These are phyloP conservation scores for Coemansia sp. DNA, from an alignment of 192 early-diverging fungal species.

Conservation along the genomic window DNA sequence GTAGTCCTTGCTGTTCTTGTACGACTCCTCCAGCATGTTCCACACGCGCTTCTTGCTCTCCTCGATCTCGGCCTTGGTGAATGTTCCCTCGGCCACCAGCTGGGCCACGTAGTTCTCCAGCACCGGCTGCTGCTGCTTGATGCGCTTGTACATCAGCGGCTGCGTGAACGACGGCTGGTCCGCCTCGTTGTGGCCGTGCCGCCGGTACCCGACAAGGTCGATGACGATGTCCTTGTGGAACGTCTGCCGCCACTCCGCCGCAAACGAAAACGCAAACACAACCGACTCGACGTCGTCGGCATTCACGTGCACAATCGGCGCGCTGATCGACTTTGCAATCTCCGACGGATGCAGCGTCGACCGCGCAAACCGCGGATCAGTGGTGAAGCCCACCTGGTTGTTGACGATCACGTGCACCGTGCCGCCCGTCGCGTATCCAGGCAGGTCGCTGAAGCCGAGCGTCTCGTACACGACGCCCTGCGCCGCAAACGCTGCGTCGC, in stretches of 20 bases:
- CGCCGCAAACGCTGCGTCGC: slow-evolving; percentile 97
- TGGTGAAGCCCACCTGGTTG: slow-evolving; percentile 99
- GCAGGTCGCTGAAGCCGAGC: slow-evolving; percentile 91
- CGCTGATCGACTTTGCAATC: slow-evolving; percentile 93
- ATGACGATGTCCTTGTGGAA: slow-evolving; percentile 97
- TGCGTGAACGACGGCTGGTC: slow-evolving; percentile 99
- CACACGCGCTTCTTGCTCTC: slow-evolving; percentile 90
- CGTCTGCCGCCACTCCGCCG: slow-evolving; percentile 92
- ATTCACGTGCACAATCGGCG: slow-evolving; percentile 98
- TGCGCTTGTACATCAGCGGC: slow-evolving; percentile 93
- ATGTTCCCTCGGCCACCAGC: slow-evolving; percentile 80
- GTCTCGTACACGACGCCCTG: slow-evolving; percentile 99
- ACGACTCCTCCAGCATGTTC: slow-evolving; percentile 91
- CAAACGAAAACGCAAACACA: slow-evolving; percentile 90
- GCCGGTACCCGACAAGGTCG: slow-evolving; percentile 96
- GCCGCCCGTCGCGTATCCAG: slow-evolving; percentile 94
- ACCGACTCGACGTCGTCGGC: slow-evolving; percentile 98
- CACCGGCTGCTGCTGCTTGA: slow-evolving; percentile 82
- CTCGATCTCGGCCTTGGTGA: slow-evolving; percentile 80
- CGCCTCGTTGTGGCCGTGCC: slow-evolving; percentile 98
- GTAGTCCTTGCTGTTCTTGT: slow-evolving; percentile 85
- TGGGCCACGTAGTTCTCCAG: slow-evolving; percentile 83
- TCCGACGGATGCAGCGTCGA: slow-evolving; percentile 97
- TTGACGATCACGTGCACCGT: slow-evolving; percentile 97
- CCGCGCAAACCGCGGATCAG: slow-evolving; percentile 92